Conservation (phyloP, 1,139 yeast genomes). For the Suhomyces taliae region DNA sequence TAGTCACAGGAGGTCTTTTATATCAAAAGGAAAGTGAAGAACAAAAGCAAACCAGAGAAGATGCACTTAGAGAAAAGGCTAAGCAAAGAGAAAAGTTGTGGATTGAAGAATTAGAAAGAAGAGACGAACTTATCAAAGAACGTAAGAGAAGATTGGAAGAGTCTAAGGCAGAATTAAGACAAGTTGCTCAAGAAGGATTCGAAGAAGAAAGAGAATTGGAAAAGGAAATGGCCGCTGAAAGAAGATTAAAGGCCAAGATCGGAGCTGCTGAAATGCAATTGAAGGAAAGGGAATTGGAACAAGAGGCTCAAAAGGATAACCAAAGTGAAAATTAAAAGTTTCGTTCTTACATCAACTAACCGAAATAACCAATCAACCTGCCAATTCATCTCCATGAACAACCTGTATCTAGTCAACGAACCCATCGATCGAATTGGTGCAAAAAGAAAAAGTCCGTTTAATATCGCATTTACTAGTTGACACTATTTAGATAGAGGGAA, state of each 20-base stretch:
- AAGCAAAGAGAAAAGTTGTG: slow-evolving; percentile 80
- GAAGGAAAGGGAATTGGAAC: slow-evolving; percentile 1
- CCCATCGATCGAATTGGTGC: too few species aligned
- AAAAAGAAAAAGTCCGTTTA: too few species aligned
- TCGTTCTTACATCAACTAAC: too few species aligned
- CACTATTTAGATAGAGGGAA: too few species aligned
- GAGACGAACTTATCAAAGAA: slow-evolving; percentile 71
- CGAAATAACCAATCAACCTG: too few species aligned
- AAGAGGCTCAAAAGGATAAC: background rate
- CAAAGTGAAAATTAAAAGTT: too few species aligned
- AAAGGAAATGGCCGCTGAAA: background rate
- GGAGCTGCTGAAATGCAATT: background rate
- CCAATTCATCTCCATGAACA: too few species aligned
- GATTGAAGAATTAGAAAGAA: slow-evolving; percentile 86
- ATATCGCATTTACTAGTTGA: too few species aligned
- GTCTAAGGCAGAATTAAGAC: slow-evolving; percentile 37
- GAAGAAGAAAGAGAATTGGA: slow-evolving; percentile 16
- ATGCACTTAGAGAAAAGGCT: slow-evolving; percentile 68
- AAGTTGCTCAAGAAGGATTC: slow-evolving; percentile 45
- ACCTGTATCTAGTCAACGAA: too few species aligned
- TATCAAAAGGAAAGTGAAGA: slow-evolving; percentile 49
- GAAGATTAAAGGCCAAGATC: background rate
- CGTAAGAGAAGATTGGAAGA: slow-evolving; percentile 52
- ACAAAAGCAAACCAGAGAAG: slow-evolving; percentile 56
- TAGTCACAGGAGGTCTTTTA: slow-evolving; percentile 74